Evolutionary conservation across 306 rosid genomes (phyloP).

Genomic region (Acacia crassicarpa): DNA sequence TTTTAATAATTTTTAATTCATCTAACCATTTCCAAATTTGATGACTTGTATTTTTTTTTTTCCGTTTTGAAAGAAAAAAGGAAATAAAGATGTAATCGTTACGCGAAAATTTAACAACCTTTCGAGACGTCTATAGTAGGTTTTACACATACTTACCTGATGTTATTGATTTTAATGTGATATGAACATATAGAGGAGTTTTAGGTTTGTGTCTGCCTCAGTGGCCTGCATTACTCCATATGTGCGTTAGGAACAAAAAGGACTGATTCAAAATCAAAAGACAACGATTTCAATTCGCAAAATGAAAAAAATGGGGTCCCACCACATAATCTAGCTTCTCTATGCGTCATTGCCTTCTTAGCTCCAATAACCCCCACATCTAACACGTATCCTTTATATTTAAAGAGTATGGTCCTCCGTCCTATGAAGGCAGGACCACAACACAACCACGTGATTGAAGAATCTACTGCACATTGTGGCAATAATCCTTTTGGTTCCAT

Average conservation of each 20-base stretch:
- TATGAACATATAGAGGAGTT: background rate
- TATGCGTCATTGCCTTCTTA: background rate
- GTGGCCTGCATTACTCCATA: background rate
- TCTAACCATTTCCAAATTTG: background rate
- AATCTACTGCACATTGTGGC: background rate
- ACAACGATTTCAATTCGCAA: background rate
- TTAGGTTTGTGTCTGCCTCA: background rate
- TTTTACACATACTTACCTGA: background rate
- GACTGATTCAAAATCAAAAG: background rate
- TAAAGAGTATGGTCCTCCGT: background rate
- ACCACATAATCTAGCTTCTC: slow-evolving; percentile 1
- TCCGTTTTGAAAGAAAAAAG: background rate
- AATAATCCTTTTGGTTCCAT: background rate
- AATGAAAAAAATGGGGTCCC: background rate
- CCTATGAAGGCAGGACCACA: background rate
- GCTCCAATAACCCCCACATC: background rate
- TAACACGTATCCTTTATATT: background rate
- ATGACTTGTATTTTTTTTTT: no score
- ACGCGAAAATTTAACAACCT: background rate
- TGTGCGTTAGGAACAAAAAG: background rate
- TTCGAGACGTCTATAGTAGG: background rate
- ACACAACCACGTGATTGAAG: background rate
- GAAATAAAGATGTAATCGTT: no score
- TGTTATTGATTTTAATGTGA: background rate
- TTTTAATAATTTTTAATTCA: no score